Percentiles rank a stretch among this genome's conserved stretches.
phyloP scores from a whole-genome alignment of 345 rosid genomes.

The Barbarea vulgaris region DNA sequence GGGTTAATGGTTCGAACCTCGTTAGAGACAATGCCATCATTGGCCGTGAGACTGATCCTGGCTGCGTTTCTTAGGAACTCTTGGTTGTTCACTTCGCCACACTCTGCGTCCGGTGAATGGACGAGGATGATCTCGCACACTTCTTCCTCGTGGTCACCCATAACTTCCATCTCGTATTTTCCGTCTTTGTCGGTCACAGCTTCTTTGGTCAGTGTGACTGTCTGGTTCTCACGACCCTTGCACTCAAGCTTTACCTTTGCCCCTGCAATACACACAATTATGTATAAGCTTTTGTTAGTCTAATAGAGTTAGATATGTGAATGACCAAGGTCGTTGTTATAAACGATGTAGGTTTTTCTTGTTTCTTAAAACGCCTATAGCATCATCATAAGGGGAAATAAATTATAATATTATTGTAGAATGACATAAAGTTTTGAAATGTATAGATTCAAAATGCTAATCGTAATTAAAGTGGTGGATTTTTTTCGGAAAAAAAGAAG shows the following conservation, averaged over 20 bases:
- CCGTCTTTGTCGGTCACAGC: slow-evolving; percentile 50
- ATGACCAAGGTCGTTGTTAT: neutral
- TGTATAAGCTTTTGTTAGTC: neutral
- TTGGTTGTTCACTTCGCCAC: slow-evolving; percentile 47
- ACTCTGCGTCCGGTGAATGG: slow-evolving; percentile 53
- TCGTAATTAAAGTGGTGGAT: too few species aligned
- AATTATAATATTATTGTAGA: too few species aligned
- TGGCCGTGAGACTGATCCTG: slow-evolving; percentile 51
- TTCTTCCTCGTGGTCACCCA: slow-evolving; percentile 69
- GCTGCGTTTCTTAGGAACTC: slow-evolving; percentile 45
- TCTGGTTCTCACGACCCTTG: slow-evolving; percentile 46
- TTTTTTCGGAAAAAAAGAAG: too few species aligned
- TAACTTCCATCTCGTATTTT: slow-evolving; percentile 52
- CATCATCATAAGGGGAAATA: neutral
- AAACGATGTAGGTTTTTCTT: neutral
- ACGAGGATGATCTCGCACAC: slow-evolving; percentile 56
- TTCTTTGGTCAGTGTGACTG: slow-evolving; percentile 42
- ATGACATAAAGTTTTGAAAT: too few species aligned
- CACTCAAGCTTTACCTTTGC: slow-evolving; percentile 69
- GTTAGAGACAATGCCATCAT: slow-evolving; percentile 54
- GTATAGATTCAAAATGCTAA: too few species aligned
- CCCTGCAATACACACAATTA: slow-evolving; percentile 31
- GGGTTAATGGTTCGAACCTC: slow-evolving; percentile 54
- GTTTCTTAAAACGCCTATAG: neutral
- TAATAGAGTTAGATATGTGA: neutral